Evolutionary conservation across 345 rosid species (phyloP).

Genomic region (Citrus hindsii): DNA sequence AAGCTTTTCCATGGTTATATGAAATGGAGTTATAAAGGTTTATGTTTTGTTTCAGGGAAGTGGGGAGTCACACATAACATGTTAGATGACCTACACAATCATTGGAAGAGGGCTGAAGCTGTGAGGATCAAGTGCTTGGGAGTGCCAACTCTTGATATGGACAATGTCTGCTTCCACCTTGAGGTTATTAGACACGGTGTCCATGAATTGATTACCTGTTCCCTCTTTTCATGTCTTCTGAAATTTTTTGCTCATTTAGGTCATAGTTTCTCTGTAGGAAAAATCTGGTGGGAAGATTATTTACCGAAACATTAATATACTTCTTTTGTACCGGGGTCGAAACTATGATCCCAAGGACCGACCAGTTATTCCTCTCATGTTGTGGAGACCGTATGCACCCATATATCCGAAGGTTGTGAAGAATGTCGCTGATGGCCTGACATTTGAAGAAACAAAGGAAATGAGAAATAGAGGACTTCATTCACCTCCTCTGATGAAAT

Average conservation of each 20-base stretch:
- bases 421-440: constrained; percentile 67
- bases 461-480: constrained; percentile 68
- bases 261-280: constrained; percentile 47
- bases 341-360: constrained; percentile 68
- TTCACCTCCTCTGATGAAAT: constrained; percentile 61
- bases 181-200: constrained; percentile 44
- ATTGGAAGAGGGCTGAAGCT: constrained; percentile 90
- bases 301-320: constrained; percentile 57
- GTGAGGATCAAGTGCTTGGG: constrained; percentile 93
- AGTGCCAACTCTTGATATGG: constrained; percentile 92
- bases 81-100: constrained; percentile 89
- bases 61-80: constrained; percentile 90
- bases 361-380: constrained; percentile 71
- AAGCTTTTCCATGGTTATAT: background rate
- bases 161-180: constrained; percentile 77
- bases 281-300: constrained; percentile 79
- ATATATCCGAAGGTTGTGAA: constrained; percentile 78
- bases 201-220: background rate
- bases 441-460: constrained; percentile 84
- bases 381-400: constrained; percentile 93
- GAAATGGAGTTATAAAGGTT: background rate
- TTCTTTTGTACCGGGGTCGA: constrained; percentile 72
- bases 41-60: constrained; percentile 44
- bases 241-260: constrained; percentile 26
- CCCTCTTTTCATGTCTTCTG: background rate